phyloP scores from a whole-genome alignment of 2,329 filamentous ascomycete genomes.

The Ilyonectria robusta region DNA sequence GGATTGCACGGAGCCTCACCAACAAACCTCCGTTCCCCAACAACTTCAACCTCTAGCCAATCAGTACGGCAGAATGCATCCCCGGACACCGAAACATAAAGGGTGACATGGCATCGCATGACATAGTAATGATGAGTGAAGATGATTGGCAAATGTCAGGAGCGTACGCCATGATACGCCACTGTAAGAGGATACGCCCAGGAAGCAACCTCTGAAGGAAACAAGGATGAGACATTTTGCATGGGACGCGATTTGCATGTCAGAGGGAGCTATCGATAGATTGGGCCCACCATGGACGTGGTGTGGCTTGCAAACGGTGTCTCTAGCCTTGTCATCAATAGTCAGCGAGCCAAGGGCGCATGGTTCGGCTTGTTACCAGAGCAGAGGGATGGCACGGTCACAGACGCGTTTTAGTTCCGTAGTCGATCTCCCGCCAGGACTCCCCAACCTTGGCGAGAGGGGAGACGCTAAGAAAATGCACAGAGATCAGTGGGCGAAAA shows the following conservation, averaged over 20 bases:
- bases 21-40: constrained; percentile 29
- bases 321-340: background rate
- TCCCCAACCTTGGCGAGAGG: background rate
- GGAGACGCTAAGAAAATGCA: background rate
- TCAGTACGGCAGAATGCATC: constrained; percentile 10
- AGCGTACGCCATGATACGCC: constrained; percentile 35
- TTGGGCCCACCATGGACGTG: constrained; percentile 1
- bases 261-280: background rate
- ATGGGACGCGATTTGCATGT: background rate
- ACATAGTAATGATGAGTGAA: constrained; percentile 12
- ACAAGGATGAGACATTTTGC: constrained; percentile 38
- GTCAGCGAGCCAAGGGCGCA: constrained; percentile 2
- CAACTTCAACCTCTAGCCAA: constrained; percentile 24
- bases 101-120: constrained; percentile 20
- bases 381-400: constrained; percentile 17
- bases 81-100: constrained; percentile 9
- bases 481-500: background rate
- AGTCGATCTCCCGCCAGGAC: constrained; percentile 11
- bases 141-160: constrained; percentile 3
- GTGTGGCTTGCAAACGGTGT: constrained; percentile 6
- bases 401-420: background rate
- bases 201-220: constrained; percentile 33
- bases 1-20: constrained; percentile 30
- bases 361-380: constrained; percentile 10
- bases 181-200: constrained; percentile 27